Base-by-base conservation (phyloP, 2,329 filamentous ascomycete species). In the Nannizziopsis arthrosporioides region DNA sequence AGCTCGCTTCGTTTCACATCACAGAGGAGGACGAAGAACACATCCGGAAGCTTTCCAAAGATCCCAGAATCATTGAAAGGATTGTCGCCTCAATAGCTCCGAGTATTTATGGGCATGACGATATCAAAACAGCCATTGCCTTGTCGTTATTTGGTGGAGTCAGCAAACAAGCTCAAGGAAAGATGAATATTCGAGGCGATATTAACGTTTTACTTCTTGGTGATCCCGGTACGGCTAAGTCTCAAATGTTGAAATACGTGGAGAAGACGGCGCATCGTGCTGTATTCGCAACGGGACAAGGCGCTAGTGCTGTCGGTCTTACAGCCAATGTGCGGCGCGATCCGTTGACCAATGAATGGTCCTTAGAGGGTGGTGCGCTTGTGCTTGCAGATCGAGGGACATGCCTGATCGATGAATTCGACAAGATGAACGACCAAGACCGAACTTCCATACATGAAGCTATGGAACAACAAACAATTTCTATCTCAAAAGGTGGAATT, bases 391-490 rank as follows among this genome's bases (percentile, higher is more conserved):
- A 98, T 64, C 84, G 86, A 55, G 92, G 92, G 36, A 94, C 87
- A 12, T 96, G 92, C 61, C 74, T 98, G 27, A 98, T 98, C 54
- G 92, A 98, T 60, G 92, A 98, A 68, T 98, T 98, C 59, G 92
- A 98, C 77, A 98, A 98, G 75, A 98, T 98, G 92, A 96, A 96
- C 65, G 92, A 98, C 64, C 88, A 96, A 63, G 92, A 98, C 66
- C 81, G 92, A 55, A 96, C 92, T 1, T 94, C 88, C 6, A 98
- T 98, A 57, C 92, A 98, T 76, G 92, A 98, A 73, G 92, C 92
- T 51, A 98, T 98, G 92, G 92, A 98, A 68, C 92, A 98, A 68
- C 92, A 98, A 69, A 98, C 92, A 1, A 98, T 98, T 57, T 96
- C 90, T 52, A 98, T 98, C 61, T 94, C 88, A 55, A 98, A 98